Percentiles rank a stretch among this genome's conserved stretches.
Conservation (phyloP, 345 rosid species). For the Orychophragmus violaceus region DNA sequence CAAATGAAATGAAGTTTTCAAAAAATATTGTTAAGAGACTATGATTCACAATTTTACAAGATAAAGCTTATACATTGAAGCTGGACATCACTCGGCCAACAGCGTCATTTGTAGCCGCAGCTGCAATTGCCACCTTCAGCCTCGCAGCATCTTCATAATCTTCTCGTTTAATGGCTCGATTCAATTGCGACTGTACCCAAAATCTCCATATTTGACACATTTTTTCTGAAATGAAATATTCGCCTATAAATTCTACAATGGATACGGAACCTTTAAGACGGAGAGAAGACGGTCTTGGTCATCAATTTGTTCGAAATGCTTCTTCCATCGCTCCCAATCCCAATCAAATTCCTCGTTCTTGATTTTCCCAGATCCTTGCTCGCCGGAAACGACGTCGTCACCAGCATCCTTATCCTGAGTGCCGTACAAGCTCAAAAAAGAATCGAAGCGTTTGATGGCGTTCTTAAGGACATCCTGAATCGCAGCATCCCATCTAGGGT, state of each 20-base stretch:
- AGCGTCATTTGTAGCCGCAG: slow-evolving; percentile 62
- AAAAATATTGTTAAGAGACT: background rate
- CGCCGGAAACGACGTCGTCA: slow-evolving; percentile 13
- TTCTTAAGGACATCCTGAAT: slow-evolving; percentile 46
- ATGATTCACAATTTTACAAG: background rate
- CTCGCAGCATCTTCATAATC: slow-evolving; percentile 81
- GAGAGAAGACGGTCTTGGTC: slow-evolving; percentile 76
- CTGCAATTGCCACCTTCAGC: slow-evolving; percentile 90
- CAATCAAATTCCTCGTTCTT: slow-evolving; percentile 35
- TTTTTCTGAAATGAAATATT: background rate
- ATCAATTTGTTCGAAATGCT: slow-evolving; percentile 70
- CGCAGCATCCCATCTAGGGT: slow-evolving; percentile 48
- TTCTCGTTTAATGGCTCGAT: slow-evolving; percentile 49
- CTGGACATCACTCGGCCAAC: slow-evolving; percentile 70
- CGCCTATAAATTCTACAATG: too few species aligned
- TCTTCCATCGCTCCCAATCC: slow-evolving; percentile 93
- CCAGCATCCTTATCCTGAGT: slow-evolving; percentile 10
- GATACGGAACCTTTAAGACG: slow-evolving; percentile 45
- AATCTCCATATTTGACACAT: background rate
- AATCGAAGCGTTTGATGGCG: slow-evolving; percentile 53
- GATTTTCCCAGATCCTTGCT: background rate
- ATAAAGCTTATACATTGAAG: slow-evolving; percentile 42
- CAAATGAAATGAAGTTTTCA: background rate
- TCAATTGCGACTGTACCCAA: slow-evolving; percentile 54
- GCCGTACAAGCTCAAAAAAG: slow-evolving; percentile 33